phyloP scores from a whole-genome alignment of 2,329 filamentous ascomycete genomes.

The Fusarium heterosporum region DNA sequence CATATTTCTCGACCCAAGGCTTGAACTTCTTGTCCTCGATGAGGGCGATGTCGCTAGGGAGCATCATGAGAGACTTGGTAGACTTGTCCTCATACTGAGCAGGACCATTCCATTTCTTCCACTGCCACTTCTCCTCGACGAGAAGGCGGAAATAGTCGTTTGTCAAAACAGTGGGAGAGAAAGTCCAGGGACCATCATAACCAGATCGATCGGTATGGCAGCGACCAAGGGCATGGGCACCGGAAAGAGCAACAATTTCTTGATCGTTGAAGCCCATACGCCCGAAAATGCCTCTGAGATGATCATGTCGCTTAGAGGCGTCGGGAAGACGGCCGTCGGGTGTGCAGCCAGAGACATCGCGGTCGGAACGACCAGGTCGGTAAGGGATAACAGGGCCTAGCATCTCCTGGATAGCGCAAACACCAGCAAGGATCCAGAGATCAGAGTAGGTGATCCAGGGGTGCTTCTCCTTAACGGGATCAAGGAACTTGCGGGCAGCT shows the following conservation, averaged over 20 bases:
- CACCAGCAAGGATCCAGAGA: constrained; percentile 92
- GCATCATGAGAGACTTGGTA: constrained; percentile 94
- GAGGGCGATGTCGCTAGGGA: constrained; percentile 90
- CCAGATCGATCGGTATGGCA: constrained; percentile 91
- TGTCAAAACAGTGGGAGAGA: constrained; percentile 89
- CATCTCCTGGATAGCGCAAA: constrained; percentile 93
- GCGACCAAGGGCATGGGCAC: constrained; percentile 88
- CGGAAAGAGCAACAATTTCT: constrained; percentile 91
- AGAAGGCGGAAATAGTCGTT: constrained; percentile 96
- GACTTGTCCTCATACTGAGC: constrained; percentile 88
- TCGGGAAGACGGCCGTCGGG: constrained; percentile 91
- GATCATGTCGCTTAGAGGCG: constrained; percentile 78
- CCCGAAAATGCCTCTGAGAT: constrained; percentile 91
- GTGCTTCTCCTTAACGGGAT: constrained; percentile 88
- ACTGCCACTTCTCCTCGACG: constrained; percentile 91
- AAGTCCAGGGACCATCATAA: constrained; percentile 90
- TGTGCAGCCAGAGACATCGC: constrained; percentile 85
- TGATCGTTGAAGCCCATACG: constrained; percentile 99
- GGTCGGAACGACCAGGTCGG: constrained; percentile 86
- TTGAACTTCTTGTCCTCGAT: constrained; percentile 90
- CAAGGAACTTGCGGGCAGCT: constrained; percentile 89
- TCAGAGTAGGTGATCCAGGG: constrained; percentile 98
- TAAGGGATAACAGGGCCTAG: constrained; percentile 88
- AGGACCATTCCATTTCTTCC: constrained; percentile 91
- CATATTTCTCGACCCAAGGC: constrained; percentile 84